Percentiles rank a stretch among this genome's conserved stretches.
Evolutionary conservation across 2,329 filamentous ascomycete genomes (phyloP).

Genomic region (Verruconis gallopava): DNA sequence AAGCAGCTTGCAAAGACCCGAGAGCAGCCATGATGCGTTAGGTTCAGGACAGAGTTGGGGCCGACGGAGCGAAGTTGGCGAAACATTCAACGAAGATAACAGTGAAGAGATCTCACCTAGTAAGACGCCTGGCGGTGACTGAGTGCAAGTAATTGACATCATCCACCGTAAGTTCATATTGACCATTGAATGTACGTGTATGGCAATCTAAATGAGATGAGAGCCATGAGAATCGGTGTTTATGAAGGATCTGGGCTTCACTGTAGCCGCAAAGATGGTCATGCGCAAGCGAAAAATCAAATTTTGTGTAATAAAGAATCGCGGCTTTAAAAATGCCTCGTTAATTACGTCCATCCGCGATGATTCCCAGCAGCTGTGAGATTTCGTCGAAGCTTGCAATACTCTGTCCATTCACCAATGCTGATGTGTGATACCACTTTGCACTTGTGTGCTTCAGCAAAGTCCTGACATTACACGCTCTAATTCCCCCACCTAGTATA

Average conservation of each 20-base stretch:
- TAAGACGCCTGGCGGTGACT: neutral
- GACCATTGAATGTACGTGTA: no score
- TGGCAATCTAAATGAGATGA: no score
- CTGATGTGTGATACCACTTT: constrained; percentile 33
- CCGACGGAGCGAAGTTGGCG: constrained; percentile 8
- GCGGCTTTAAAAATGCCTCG: no score
- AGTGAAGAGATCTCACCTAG: neutral
- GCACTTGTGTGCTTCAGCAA: constrained; percentile 22
- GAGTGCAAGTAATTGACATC: no score
- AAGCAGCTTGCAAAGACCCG: constrained; percentile 5
- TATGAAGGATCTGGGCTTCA: no score
- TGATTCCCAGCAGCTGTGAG: constrained; percentile 10
- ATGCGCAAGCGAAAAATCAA: no score
- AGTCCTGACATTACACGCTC: constrained; percentile 28
- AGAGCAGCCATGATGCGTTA: neutral
- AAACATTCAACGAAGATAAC: constrained; percentile 2
- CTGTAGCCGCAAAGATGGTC: no score
- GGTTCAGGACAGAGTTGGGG: constrained; percentile 3
- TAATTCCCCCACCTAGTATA: constrained; percentile 39
- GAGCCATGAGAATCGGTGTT: no score
- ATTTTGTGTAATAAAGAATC: no score
- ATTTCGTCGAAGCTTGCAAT: constrained; percentile 17
- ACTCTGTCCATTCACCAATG: constrained; percentile 23
- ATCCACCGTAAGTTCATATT: no score
- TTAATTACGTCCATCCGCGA: neutral